Conservation (phyloP, 371 early-diverging fungal species). For the Mucor mucedo region DNA sequence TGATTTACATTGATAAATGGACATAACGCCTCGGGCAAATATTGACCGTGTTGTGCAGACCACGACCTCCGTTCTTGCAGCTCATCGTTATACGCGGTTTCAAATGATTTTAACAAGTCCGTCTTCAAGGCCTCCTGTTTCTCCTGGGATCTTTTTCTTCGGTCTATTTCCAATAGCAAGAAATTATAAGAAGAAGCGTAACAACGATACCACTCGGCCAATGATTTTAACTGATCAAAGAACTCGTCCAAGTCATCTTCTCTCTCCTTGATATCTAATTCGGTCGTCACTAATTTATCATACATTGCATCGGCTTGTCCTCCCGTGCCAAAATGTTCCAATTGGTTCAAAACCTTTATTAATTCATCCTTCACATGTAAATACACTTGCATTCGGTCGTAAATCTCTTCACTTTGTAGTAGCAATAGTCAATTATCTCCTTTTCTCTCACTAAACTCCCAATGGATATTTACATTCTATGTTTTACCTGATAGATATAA, state of each 20-base stretch:
- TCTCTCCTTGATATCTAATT: slow-evolving; percentile 39
- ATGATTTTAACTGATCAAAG: slow-evolving; percentile 39
- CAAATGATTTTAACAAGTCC: slow-evolving; percentile 35
- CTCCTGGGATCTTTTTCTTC: slow-evolving; percentile 37
- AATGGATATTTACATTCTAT: background rate
- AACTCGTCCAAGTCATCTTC: slow-evolving; percentile 37
- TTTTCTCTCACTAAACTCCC: too few relatives aligned
- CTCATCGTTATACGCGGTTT: slow-evolving; percentile 46
- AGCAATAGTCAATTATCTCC: background rate
- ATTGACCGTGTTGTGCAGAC: slow-evolving; percentile 50
- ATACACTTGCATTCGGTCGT: slow-evolving; percentile 36
- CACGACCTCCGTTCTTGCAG: slow-evolving; percentile 44
- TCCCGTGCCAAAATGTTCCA: slow-evolving; percentile 38
- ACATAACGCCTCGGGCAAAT: slow-evolving; percentile 50
- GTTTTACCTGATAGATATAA: slow-evolving; percentile 38
- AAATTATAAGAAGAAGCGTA: slow-evolving; percentile 48
- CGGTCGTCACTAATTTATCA: slow-evolving; percentile 39
- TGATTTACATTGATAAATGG: slow-evolving; percentile 47
- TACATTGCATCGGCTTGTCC: slow-evolving; percentile 40
- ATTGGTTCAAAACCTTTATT: slow-evolving; percentile 33
- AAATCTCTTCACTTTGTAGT: slow-evolving; percentile 36
- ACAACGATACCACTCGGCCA: slow-evolving; percentile 46
- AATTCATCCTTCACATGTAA: slow-evolving; percentile 34
- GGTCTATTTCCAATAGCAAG: slow-evolving; percentile 45
- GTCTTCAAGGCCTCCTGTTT: slow-evolving; percentile 33